Evolutionary conservation across 2,329 filamentous ascomycete species (phyloP).

Genomic region (Aspergillus cejpii): DNA sequence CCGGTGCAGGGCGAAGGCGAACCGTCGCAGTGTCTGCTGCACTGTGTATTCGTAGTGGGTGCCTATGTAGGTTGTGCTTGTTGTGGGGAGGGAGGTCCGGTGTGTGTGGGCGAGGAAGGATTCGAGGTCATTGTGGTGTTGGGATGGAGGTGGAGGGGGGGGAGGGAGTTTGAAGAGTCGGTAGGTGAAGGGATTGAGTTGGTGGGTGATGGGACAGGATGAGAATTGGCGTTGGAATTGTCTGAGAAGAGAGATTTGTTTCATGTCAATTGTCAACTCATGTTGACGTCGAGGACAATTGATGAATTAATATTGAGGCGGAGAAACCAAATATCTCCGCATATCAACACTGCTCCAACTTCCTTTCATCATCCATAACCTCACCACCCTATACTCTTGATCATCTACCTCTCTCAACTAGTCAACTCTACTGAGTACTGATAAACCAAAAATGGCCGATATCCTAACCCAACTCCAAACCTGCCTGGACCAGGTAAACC

Average conservation of each 20-base stretch:
- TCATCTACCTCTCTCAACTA: not conserved
- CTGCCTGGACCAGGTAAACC: conserved; percentile 43
- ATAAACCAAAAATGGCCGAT: conserved; percentile 37
- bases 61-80: conserved; percentile 40
- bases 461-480: conserved; percentile 47
- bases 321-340: not conserved
- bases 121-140: conserved; percentile 33
- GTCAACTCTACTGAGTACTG: not conserved
- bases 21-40: conserved; percentile 34
- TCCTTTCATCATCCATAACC: not conserved
- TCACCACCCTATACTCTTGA: too few species aligned
- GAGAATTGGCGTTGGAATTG: not conserved
- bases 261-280: not conserved
- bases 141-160: conserved; percentile 30
- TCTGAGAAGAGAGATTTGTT: not conserved
- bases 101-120: conserved; percentile 40
- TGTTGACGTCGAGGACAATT: not conserved
- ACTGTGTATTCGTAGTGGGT: conserved; percentile 45
- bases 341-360: not conserved
- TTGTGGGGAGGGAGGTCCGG: conserved; percentile 31
- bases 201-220: not conserved
- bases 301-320: not conserved
- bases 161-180: conserved; percentile 34
- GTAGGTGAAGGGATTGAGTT: conserved; percentile 23
- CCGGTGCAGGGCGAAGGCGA: conserved; percentile 38